Evolutionary conservation across 1,284 basidiomycete genomes (phyloP), one percentile per base, ranked within the genome.

Genomic region (Austroboletus novae-zelandiae): DNA sequence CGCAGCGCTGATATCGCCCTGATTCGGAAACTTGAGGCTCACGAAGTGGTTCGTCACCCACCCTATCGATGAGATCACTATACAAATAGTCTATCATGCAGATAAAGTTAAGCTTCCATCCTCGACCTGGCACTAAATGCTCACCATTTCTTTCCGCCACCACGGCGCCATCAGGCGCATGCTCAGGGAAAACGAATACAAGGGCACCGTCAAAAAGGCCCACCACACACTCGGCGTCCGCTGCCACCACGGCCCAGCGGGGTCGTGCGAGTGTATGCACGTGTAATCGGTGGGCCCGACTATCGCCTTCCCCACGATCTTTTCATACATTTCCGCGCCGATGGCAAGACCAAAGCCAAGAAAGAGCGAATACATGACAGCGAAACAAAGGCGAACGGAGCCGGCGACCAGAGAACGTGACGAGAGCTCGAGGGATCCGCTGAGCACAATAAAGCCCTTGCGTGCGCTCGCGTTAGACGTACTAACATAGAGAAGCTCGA

Each of bases 281-380:
- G 69, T 69, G 54, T 83, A 81, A 61, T 91, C 85, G 47, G 75
- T 76, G 6, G 79, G 72, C 7, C 81, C 81, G 15, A 74, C 53
- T n/a, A 85, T 66, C 0, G 55, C 32, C 8, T 67, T 66, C 7
- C 72, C 67, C 0, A 81, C 76, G 37, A 89, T 76, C 51, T 75
- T 77, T 50, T 79, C 70, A 62, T 82, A 94, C 10, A 87, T 63
- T 50, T 86, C 78, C 1, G 81, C 84, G 11, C 89, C 89, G 53
- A 93, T 90, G 1, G 88, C 82, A 17, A 93, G 80, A 7, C 91
- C 91, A 62, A 94, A 94, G 1, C 89, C 89, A 17, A 92, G 77
- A 73, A 91, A 91, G 27, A 91, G 75, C 17, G 83, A 81, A 60
- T 91, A 91, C 57, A 91, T 80, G 48, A 91, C 76, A 14, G 90